Base-by-base conservation (phyloP, 2,329 filamentous ascomycete genomes). In the Westerdykella ornata region DNA sequence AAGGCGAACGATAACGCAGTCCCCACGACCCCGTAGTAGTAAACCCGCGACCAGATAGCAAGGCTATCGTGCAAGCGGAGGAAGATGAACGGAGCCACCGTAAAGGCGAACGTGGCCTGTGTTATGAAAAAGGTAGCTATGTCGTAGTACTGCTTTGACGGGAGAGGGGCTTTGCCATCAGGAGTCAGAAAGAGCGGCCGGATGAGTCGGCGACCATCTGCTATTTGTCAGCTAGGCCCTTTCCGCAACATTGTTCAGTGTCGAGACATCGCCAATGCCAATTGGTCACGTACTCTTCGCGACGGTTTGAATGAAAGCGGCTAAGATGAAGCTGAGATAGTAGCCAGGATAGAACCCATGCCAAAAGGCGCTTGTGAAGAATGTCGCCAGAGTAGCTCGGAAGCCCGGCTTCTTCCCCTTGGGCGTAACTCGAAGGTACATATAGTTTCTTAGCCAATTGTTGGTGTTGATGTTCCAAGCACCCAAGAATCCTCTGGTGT, bases 391-490 rank as follows among this genome's bases (percentile, higher is more conserved):
- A 57, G 85, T 97, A 38, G 92, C 92, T 44, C 89, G 78, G 72
- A 98, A 98, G 1, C 92, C 92, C 8, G 92, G 92, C 66, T 97
- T 98, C 73, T 88, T 92, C 40, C 92, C 92, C 54, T 85, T 85
- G 0, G 92, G 92, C 0, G 92, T 98, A 3, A 98, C 92, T 17
- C 92, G 82, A 36, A 98, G 75, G 62, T 97, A 98, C 53, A 98
- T 76, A 61, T 96, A 98, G 66, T 97, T 95, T 35, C 89, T 80
- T 46, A 98, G 72, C 92, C 92, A 98, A 57, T 87, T 81, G 65
- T 96, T 98, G 11, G 92, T 98, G 68, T 97, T 97, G 72, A 96
- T 95, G 66, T 98, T 98, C 92, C 92, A 98, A 57, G 81, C 85
- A 37, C 83, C 90, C 3, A 98, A 76, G 57, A 92, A 97, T 1